Evolutionary conservation across 1,284 basidiomycete species (phyloP).

Genomic region (Heliocybe sulcata): DNA sequence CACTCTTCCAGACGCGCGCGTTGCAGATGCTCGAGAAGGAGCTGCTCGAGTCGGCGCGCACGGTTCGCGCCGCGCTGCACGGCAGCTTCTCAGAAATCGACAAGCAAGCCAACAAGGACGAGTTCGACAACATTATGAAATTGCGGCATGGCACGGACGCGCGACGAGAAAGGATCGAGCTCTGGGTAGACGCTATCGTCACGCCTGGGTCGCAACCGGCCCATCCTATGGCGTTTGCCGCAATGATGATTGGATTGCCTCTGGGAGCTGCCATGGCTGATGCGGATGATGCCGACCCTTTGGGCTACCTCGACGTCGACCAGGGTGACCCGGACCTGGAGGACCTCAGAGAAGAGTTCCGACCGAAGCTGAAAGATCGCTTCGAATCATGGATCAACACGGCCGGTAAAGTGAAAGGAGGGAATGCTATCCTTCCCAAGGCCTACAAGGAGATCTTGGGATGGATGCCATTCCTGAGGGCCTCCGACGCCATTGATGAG

Average conservation of each 20-base stretch:
- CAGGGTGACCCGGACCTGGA: conserved; percentile 47
- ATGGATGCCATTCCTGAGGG: conserved; percentile 49
- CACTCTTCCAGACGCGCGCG: conserved; percentile 23
- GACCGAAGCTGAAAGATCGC: conserved; percentile 45
- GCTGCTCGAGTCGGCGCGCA: conserved; percentile 33
- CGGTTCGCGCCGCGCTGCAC: conserved; percentile 34
- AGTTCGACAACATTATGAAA: conserved; percentile 38
- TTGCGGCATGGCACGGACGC: conserved; percentile 26
- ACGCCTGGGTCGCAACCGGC: conserved; percentile 30
- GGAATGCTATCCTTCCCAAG: conserved; percentile 24
- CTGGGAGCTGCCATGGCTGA: conserved; percentile 31
- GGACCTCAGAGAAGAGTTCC: conserved; percentile 50
- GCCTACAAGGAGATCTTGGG: conserved; percentile 35
- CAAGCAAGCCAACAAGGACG: conserved; percentile 25
- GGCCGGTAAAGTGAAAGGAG: conserved; percentile 27
- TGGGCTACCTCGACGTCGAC: conserved; percentile 46
- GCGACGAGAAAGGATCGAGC: conserved; percentile 37
- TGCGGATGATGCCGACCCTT: conserved; percentile 30
- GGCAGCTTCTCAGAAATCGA: conserved; percentile 41
- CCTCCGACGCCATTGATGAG: conserved; percentile 42
- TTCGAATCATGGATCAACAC: conserved; percentile 48
- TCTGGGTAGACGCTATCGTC: conserved; percentile 44
- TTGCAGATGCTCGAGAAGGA: conserved; percentile 43
- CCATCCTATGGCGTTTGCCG: conserved; percentile 53
- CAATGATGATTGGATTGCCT: conserved; percentile 63